Conservation (phyloP, 768 basidiomycete genomes). For the Podaxis pistillaris region DNA sequence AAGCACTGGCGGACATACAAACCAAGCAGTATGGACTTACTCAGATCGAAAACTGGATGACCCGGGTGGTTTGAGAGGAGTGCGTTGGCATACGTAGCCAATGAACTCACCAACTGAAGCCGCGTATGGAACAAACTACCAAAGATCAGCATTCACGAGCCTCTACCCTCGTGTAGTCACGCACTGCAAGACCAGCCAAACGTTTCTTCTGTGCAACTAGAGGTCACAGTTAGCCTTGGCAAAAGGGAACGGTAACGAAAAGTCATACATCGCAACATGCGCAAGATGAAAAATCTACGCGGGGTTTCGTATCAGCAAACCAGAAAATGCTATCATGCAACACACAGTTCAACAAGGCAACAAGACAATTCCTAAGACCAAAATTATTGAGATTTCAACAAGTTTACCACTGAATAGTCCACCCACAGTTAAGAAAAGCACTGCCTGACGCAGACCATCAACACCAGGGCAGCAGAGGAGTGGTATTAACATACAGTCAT, state of each 20-base stretch:
- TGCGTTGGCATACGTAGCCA: neutral
- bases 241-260: neutral
- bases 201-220: slow-evolving; percentile 2
- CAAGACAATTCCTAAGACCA: neutral
- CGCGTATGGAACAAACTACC: neutral
- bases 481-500: neutral
- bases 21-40: neutral
- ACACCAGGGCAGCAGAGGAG: neutral
- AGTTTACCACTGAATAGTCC: neutral
- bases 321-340: neutral
- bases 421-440: neutral
- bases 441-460: neutral
- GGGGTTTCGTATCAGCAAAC: neutral
- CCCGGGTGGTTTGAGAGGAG: neutral
- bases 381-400: neutral
- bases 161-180: neutral
- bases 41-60: neutral
- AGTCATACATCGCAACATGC: neutral
- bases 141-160: neutral
- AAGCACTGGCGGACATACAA: neutral
- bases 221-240: neutral
- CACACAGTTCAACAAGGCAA: neutral
- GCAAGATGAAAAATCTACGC: slow-evolving; percentile 1
- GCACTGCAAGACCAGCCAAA: neutral
- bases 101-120: neutral